Conservation (phyloP, 805 yeast genomes). For the Candida awuae region DNA sequence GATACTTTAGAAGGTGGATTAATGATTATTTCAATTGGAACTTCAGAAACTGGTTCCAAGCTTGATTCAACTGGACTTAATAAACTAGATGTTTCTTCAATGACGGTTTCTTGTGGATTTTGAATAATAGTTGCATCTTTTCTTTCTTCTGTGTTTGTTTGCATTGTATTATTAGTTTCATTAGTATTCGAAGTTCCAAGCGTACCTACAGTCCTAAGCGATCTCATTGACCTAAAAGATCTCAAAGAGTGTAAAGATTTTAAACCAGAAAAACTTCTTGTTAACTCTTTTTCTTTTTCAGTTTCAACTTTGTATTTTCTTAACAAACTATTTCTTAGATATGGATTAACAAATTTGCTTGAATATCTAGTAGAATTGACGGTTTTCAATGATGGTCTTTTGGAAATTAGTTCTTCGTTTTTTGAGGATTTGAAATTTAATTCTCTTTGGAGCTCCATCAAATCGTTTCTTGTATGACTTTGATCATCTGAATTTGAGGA, state of each 20-base stretch:
- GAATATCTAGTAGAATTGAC: neutral
- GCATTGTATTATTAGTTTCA: too few relatives aligned
- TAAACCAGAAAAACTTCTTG: neutral
- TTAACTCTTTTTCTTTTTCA: neutral
- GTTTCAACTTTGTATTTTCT: slow-evolving; percentile 1
- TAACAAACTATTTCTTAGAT: slow-evolving; percentile 6
- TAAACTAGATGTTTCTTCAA: too few relatives aligned
- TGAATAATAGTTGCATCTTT: too few relatives aligned
- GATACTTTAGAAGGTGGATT: too few relatives aligned
- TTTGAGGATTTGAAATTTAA: neutral
- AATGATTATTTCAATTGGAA: neutral
- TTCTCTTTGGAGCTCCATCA: neutral
- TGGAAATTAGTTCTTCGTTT: neutral
- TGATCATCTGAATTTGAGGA: neutral
- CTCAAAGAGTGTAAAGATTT: neutral
- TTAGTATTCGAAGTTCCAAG: too few relatives aligned
- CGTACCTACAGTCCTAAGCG: neutral
- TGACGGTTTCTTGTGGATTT: too few relatives aligned
- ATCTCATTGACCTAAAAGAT: neutral
- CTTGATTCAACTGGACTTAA: too few relatives aligned
- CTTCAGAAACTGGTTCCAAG: too few relatives aligned
- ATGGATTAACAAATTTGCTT: slow-evolving; percentile 1
- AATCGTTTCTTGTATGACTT: neutral
- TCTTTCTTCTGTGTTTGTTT: too few relatives aligned
- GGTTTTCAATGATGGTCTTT: slow-evolving; percentile 4